Evolutionary conservation across 331 rosid species (phyloP).

Genomic region (Malus hybrid): DNA sequence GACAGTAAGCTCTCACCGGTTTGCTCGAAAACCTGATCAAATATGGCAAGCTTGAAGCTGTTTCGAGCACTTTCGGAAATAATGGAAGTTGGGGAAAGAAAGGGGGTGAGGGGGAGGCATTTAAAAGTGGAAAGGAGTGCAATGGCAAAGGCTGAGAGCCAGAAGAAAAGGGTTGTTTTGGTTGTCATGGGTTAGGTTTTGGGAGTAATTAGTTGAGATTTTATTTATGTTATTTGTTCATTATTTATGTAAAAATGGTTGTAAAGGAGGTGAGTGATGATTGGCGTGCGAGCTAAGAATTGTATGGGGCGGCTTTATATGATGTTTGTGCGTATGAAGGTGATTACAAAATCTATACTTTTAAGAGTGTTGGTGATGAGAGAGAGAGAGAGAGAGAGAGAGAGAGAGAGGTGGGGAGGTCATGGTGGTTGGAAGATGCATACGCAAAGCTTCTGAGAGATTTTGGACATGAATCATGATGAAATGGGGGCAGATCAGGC

Average conservation of each 20-base stretch:
- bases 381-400: slow-evolving; percentile 1
- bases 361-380: slow-evolving; percentile 16
- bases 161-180: slow-evolving; percentile 20
- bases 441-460: slow-evolving; percentile 25
- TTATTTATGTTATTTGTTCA: background rate
- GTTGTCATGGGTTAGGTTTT: slow-evolving; percentile 18
- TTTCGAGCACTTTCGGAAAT: slow-evolving; percentile 1
- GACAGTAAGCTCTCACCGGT: slow-evolving; percentile 37
- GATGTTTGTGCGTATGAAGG: slow-evolving; percentile 14
- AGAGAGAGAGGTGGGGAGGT: slow-evolving; percentile 5
- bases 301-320: slow-evolving; percentile 4
- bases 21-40: slow-evolving; percentile 23
- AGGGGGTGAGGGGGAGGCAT: background rate
- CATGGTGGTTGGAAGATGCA: slow-evolving; percentile 31
- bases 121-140: slow-evolving; percentile 23
- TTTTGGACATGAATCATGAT: background rate
- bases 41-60: slow-evolving; percentile 14
- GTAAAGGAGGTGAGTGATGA: slow-evolving; percentile 14
- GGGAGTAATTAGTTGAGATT: background rate
- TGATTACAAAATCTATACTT: slow-evolving; percentile 9
- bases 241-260: background rate
- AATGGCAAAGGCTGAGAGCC: slow-evolving; percentile 25
- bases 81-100: background rate
- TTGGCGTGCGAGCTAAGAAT: slow-evolving; percentile 51
- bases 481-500: background rate